Base-by-base conservation (phyloP, 495 filamentous ascomycete genomes). In the Penicillium salamii region DNA sequence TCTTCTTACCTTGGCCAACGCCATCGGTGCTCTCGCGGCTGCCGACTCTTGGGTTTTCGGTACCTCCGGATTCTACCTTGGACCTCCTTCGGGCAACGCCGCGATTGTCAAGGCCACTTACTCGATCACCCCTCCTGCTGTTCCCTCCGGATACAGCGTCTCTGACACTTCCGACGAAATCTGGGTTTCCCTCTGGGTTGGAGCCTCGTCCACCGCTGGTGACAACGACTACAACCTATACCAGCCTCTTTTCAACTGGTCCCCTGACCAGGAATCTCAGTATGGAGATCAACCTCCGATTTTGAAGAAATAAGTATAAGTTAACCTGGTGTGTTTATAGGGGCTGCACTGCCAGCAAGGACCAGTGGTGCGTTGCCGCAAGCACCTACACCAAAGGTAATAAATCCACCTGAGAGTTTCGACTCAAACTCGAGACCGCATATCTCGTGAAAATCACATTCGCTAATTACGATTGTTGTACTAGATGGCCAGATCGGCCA, bases 211-310 rank as follows among this genome's bases (percentile, higher is more conserved):
- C 1, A 49, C 41, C 23, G 37, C 42, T 11, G 47, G 55, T n/a
- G 42, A 42, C 18, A 26, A 44, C 9, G 39, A 43, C 28, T 12
- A 28, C 21, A 46, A 51, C 21, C 50, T 58, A 1, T 58, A 58
- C 43, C 55, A 58, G 51, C 55, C 55, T 13, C n/a, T 58, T 14
- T 43, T 58, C 46, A 58, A 54, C 34, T 58, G 55, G 55, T 54
- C 46, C 20, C 55, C 46, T 11, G 50, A 58, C 14, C 55, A 58
- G 43, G 42, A 51, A 17, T 54, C 55, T 8, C 50, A 58, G 55
- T 58, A 50, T 31, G 55, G 43, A 21, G 17, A 23, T 26, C 4
- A 26, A 26, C 8, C 23, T 26, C 23, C 8, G 8, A 3, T 26
- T 3, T 26, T 26, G 23, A 8, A 8, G 23, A 26, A 26, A 26